Base-by-base conservation (phyloP, 2,329 filamentous ascomycete species). In the Diaporthe sp. region DNA sequence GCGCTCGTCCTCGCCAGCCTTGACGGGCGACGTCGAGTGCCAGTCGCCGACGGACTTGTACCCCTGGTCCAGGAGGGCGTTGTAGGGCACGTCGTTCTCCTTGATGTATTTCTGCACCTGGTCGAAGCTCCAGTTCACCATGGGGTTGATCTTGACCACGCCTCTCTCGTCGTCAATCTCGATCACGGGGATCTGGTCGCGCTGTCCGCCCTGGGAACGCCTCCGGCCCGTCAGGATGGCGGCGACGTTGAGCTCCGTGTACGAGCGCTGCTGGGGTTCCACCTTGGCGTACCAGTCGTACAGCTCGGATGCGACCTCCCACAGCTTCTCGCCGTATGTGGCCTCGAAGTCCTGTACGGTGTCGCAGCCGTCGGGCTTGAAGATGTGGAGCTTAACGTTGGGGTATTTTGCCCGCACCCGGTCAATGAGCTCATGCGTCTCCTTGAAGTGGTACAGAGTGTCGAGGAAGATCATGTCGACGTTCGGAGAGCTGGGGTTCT, bases 271-370 rank as follows among this genome's bases (percentile, higher is more conserved):
- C 72, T 96, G 95, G 22, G 97, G 97, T 88, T 99, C 97, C 66
- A 99, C 97, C 88, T 99, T 99, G 86, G 96, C 97, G 77, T 97
- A 89, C 89, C 95, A 98, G 89, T 99, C 97, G 85, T 99, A 99
- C 81, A 96, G 90, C 81, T 98, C 94, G 67, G 95, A 64, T 77
- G 97, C 93, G 42, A 88, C 90, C 82, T 98, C 94, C 92, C 96
- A 99, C 64, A 98, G 87, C 78, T 91, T 91, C 82, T 92, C 88
- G 81, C 97, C 97, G 82, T 98, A 95, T 80, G 91, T 92, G 76
- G 89, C 87, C 82, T 95, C 93, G 81, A 99, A 98, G 77, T 97
- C 93, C 69, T 90, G 90, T 25, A 90, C 89, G 0, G 89, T 95
- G 73, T 93, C 89, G 80, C 90, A 90, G 69, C 93, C 95, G 70